A percentile compares a stretch with the other conserved stretches of the same genome.
These are phyloP conservation scores for Fusarium sp. DNA, from an alignment of 2,329 filamentous ascomycete genomes.

Conservation along the genomic window DNA sequence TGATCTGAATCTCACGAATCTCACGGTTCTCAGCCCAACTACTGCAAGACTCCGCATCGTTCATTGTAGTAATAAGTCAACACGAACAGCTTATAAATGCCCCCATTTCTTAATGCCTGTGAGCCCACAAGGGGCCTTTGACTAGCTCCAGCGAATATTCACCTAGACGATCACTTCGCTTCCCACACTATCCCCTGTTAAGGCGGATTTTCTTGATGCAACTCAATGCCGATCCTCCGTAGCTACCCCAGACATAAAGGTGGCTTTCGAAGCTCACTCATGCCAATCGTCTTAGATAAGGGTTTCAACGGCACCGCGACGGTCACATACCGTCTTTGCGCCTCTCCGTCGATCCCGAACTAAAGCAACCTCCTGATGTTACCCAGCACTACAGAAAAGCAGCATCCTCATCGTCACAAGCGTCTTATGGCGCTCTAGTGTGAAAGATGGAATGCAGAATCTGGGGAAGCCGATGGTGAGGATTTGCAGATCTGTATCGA, in stretches of 20 bases:
- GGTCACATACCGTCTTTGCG: background rate
- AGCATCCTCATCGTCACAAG: too few relatives aligned
- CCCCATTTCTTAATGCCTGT: background rate
- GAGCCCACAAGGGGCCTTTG: background rate
- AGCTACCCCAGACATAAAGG: background rate
- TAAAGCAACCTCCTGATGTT: background rate
- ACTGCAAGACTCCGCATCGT: background rate
- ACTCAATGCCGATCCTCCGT: conserved; percentile 9
- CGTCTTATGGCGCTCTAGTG: too few relatives aligned
- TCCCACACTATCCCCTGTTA: background rate
- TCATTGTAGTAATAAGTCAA: background rate
- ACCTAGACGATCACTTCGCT: background rate
- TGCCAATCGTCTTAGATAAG: background rate
- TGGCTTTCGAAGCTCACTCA: background rate
- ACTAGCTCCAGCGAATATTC: background rate
- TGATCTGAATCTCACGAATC: too few relatives aligned
- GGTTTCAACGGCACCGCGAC: background rate
- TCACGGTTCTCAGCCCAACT: too few relatives aligned
- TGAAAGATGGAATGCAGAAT: too few relatives aligned
- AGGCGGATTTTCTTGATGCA: background rate
- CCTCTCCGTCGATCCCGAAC: background rate
- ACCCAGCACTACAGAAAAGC: background rate
- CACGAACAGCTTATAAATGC: background rate
- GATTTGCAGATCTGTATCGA: too few relatives aligned
- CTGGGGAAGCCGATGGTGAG: too few relatives aligned